Conservation (phyloP, 2,329 filamentous ascomycete species). For the Penicillium sp. region DNA sequence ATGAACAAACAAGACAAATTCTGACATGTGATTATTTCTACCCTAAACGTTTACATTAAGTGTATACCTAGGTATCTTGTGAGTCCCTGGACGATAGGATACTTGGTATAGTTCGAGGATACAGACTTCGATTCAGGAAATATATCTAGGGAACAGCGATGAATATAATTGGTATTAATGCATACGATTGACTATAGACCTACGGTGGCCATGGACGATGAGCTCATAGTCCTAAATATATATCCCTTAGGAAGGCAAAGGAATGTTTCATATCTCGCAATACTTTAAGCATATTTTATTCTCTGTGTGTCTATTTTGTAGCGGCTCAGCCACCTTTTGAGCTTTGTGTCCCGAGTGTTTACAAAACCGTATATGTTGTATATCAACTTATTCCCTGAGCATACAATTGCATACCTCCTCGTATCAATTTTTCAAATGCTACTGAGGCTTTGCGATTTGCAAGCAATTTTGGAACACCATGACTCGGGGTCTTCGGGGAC, state of each 20-base stretch:
- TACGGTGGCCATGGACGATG: background rate
- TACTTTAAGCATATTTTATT: background rate
- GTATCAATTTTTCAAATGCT: background rate
- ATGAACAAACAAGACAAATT: background rate
- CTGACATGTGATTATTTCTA: slow-evolving; percentile 3
- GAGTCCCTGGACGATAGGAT: background rate
- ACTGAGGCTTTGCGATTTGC: background rate
- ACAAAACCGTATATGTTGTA: too few species aligned
- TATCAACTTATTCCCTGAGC: too few species aligned
- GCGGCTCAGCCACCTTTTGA: too few species aligned
- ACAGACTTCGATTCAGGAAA: background rate
- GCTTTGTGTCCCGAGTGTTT: background rate
- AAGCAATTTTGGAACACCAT: background rate
- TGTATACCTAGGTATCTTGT: background rate
- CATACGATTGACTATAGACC: background rate
- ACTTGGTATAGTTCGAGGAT: background rate
- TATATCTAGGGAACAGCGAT: background rate
- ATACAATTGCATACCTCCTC: background rate
- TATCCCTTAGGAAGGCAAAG: background rate
- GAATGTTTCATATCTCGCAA: background rate
- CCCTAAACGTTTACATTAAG: background rate
- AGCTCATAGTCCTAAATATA: background rate
- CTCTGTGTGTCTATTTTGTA: background rate
- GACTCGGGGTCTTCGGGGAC: background rate
- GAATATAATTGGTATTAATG: background rate